These are phyloP conservation scores for Kernera saxatilis DNA, from an alignment of 345 rosid genomes.

Conservation along the genomic window DNA sequence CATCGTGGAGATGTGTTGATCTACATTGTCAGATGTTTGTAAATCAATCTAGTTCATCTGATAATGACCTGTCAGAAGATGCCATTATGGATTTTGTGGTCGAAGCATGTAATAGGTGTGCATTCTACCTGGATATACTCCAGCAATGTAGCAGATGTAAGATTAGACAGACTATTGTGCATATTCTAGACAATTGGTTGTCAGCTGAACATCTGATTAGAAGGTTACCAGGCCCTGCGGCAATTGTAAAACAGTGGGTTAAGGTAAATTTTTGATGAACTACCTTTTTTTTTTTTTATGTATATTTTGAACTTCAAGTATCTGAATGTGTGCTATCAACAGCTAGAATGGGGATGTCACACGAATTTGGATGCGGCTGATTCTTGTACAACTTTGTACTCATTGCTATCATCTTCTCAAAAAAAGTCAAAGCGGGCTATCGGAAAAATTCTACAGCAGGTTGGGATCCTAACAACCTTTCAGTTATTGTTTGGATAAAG, in stretches of 20 bases:
- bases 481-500: background rate
- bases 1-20: conserved; percentile 67
- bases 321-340: conserved; percentile 34
- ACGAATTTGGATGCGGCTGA: conserved; percentile 33
- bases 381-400: conserved; percentile 42
- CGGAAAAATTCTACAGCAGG: conserved; percentile 78
- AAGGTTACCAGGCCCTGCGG: conserved; percentile 51
- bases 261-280: conserved; percentile 51
- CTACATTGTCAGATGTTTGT: conserved; percentile 42
- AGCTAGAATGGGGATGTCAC: conserved; percentile 53
- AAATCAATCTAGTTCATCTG: conserved; percentile 27
- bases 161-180: conserved; percentile 34
- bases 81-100: conserved; percentile 44
- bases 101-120: conserved; percentile 56
- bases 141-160: conserved; percentile 46
- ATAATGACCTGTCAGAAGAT: conserved; percentile 44
- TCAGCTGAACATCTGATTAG: conserved; percentile 46
- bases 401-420: conserved; percentile 47
- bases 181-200: conserved; percentile 65
- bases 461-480: conserved; percentile 29
- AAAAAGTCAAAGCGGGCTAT: conserved; percentile 38
- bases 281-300: background rate
- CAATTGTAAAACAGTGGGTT: conserved; percentile 85
- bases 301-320: conserved; percentile 16
- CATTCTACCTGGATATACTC: conserved; percentile 71